Percentiles rank a stretch among this genome's conserved stretches.
phyloP scores from a whole-genome alignment of 768 basidiomycete species.

The Mycena floridula region DNA sequence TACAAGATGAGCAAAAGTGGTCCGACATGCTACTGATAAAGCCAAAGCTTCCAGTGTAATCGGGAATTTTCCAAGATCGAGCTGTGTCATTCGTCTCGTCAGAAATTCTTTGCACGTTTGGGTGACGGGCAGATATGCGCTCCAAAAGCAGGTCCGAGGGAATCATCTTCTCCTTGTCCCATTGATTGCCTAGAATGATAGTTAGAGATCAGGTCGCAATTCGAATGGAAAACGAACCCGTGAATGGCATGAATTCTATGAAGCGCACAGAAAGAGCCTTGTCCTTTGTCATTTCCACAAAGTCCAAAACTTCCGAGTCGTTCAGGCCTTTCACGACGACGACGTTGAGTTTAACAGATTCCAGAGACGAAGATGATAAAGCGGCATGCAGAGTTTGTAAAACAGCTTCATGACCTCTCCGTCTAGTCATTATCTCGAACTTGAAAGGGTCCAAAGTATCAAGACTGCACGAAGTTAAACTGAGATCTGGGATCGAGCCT shows the following conservation, averaged over 20 bases:
- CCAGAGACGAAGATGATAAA: slow-evolving; percentile 40
- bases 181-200: slow-evolving; percentile 79
- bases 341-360: slow-evolving; percentile 75
- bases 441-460: slow-evolving; percentile 85
- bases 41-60: slow-evolving; percentile 65
- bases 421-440: slow-evolving; percentile 82
- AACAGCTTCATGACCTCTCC: slow-evolving; percentile 72
- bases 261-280: slow-evolving; percentile 68
- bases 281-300: slow-evolving; percentile 70
- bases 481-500: no score
- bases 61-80: slow-evolving; percentile 70
- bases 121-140: slow-evolving; percentile 40
- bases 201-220: slow-evolving; percentile 1
- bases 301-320: slow-evolving; percentile 72
- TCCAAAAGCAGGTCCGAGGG: slow-evolving; percentile 62
- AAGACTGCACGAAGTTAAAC: slow-evolving; percentile 42
- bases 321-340: slow-evolving; percentile 81
- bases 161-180: slow-evolving; percentile 79
- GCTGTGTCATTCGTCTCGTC: slow-evolving; percentile 79
- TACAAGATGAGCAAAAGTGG: slow-evolving; percentile 85
- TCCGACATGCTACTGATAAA: slow-evolving; percentile 95
- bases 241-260: slow-evolving; percentile 95
- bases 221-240: slow-evolving; percentile 38
- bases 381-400: slow-evolving; percentile 61
- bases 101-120: slow-evolving; percentile 46